These are phyloP conservation scores for Fistulina hepatica DNA, from an alignment of 1,284 basidiomycete species.

Conservation along the genomic window DNA sequence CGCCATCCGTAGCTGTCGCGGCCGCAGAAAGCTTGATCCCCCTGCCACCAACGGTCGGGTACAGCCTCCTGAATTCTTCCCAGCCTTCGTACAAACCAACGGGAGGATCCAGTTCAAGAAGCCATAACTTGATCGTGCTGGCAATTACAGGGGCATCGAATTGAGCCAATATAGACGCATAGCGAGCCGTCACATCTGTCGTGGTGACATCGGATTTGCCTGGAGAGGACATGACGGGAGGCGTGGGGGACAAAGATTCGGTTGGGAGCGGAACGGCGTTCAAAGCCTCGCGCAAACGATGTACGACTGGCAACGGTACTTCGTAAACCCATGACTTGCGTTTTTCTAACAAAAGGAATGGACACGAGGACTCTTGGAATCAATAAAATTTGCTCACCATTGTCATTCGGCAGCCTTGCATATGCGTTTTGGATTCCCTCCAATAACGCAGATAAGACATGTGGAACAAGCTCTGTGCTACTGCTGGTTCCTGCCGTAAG, in stretches of 20 bases:
- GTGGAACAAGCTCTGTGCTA: too few species aligned
- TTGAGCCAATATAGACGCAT: too few species aligned
- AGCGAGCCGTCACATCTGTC: constrained; percentile 58
- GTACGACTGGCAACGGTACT: constrained; percentile 72
- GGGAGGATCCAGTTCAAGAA: constrained; percentile 78
- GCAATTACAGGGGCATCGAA: constrained; percentile 84
- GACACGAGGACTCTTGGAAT: constrained; percentile 1
- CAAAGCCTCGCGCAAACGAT: constrained; percentile 74
- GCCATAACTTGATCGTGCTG: constrained; percentile 76
- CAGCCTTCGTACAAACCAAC: constrained; percentile 77
- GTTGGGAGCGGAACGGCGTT: constrained; percentile 60
- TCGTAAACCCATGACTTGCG: constrained; percentile 91
- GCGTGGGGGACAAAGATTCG: neutral
- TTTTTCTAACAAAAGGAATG: constrained; percentile 43
- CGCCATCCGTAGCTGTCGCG: constrained; percentile 10
- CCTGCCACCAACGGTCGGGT: constrained; percentile 42
- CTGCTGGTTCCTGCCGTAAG: constrained; percentile 33
- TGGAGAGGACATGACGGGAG: neutral
- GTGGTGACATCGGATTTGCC: neutral
- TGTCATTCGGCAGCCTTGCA: constrained; percentile 47
- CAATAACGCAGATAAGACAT: constrained; percentile 64
- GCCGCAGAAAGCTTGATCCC: constrained; percentile 8
- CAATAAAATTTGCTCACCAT: constrained; percentile 33
- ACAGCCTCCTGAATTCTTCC: constrained; percentile 80
- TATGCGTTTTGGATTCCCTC: constrained; percentile 58